Evolutionary conservation across 1,139 yeast genomes (phyloP), one percentile per base, ranked within the genome.

Genomic region (Hanseniaspora uvarum): DNA sequence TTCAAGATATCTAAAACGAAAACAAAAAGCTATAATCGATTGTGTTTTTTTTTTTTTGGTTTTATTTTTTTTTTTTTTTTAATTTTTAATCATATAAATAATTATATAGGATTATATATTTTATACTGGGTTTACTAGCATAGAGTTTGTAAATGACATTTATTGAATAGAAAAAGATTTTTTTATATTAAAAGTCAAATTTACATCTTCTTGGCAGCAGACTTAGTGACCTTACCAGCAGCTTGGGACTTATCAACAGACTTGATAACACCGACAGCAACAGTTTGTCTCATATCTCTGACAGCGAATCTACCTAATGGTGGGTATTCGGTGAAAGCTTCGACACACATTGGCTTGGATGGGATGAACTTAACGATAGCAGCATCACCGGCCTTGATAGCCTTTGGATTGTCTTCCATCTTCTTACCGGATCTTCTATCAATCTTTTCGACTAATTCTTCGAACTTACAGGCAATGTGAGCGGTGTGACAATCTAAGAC

Each of bases 221-320:
- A 94, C 89, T 92, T 92, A 92, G 98, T 92, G 70, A 92, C 96
- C 92, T 92, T 92, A 80, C 94, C 95, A 70, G 87, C 86, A 69
- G 73, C 74, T 38, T 44, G 45, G 79, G 83, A 94, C 86, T 92
- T 92, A 73, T 81, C 96, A 70, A 92, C 97, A 67, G 94, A 78
- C 86, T 89, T 89, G 92, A 89, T 87, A 74, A 89, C 96, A 87
- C 96, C 97, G 74, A 89, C 96, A 73, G 96, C 96, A 70, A 89
- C 97, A 67, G 96, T 88, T 79, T 87, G 96, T 84, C 96, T 86
- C 96, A 88, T 88, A 78, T 88, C 96, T 84, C 96, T 92, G 81
- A 88, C 96, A 72, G 96, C 96, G 81, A 88, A 88, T 83, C 96
- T 87, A 75, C 96, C 96, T 73, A 87, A 85, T 74, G 96, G 96